Percentiles rank a stretch among this genome's conserved stretches.
phyloP scores from a whole-genome alignment of 73 alveolate species.

The Symbiodinium pilosum region DNA sequence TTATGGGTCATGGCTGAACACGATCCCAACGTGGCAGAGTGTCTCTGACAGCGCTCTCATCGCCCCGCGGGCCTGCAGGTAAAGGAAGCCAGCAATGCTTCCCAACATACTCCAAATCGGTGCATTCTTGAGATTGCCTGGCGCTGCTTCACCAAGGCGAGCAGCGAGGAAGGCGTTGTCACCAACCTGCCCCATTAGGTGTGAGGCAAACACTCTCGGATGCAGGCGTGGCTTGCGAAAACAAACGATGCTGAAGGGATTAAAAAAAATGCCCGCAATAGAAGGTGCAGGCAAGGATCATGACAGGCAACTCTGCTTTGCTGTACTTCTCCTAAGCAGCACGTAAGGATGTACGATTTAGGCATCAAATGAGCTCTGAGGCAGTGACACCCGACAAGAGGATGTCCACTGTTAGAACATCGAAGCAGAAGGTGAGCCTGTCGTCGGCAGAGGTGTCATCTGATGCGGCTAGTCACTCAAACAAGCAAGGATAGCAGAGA shows the following conservation, averaged over 20 bases:
- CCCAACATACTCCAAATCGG: neutral
- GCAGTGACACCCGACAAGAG: slow-evolving; percentile 26
- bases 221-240: neutral
- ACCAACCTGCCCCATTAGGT: slow-evolving; percentile 56
- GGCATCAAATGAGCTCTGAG: neutral
- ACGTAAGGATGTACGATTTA: neutral
- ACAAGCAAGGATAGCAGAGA: slow-evolving; percentile 25
- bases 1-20: neutral
- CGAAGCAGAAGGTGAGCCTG: slow-evolving; percentile 71
- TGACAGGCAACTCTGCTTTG: slow-evolving; percentile 60
- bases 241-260: too few relatives aligned
- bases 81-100: neutral
- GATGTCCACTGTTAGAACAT: slow-evolving; percentile 50
- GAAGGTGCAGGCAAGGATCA: neutral
- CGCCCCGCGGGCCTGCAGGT: slow-evolving; percentile 30
- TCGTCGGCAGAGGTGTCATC: neutral
- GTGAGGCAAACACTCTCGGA: neutral
- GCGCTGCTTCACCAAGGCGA: slow-evolving; percentile 62
- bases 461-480: neutral
- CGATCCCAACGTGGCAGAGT: neutral
- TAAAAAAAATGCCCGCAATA: too few relatives aligned
- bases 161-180: slow-evolving; percentile 65
- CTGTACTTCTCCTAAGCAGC: slow-evolving; percentile 72
- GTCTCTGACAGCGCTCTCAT: slow-evolving; percentile 57
- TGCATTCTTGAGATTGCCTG: neutral